A percentile compares a stretch with the other conserved stretches of the same genome.
Conservation (phyloP, 371 early-diverging fungal species). For the Batrachochytrium dendrobatidis region DNA sequence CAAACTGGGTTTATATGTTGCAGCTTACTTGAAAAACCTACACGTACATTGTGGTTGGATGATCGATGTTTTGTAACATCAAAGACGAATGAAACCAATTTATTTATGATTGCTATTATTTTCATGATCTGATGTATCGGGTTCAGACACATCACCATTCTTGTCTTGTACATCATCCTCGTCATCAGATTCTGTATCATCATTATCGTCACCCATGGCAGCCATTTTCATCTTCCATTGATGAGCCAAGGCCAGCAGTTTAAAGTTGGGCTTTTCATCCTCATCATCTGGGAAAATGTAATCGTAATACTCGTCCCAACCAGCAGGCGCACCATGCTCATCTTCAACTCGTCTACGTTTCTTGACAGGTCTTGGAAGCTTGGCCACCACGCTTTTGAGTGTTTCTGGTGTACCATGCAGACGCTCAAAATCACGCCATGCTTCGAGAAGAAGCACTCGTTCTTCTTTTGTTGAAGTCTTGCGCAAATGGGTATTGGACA, state of each 20-base stretch:
- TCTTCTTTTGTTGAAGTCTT: slow-evolving; percentile 49
- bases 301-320: slow-evolving; percentile 95
- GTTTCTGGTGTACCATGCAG: slow-evolving; percentile 42
- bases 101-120: too few relatives aligned
- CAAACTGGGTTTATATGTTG: background rate
- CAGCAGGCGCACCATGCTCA: slow-evolving; percentile 38
- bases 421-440: slow-evolving; percentile 87
- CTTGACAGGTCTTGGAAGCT: slow-evolving; percentile 87
- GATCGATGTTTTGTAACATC: background rate
- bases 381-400: slow-evolving; percentile 50
- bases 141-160: slow-evolving; percentile 18
- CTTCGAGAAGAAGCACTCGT: slow-evolving; percentile 79
- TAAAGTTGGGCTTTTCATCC: slow-evolving; percentile 72
- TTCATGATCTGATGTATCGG: background rate
- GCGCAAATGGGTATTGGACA: slow-evolving; percentile 59
- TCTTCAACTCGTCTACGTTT: slow-evolving; percentile 52
- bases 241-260: slow-evolving; percentile 84
- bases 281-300: slow-evolving; percentile 96
- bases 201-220: slow-evolving; percentile 12
- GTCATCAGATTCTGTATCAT: slow-evolving; percentile 21
- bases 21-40: background rate
- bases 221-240: slow-evolving; percentile 69
- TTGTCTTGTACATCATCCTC: slow-evolving; percentile 9
- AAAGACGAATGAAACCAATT: background rate
- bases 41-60: background rate